These are phyloP conservation scores for Triangularia setosa DNA, from an alignment of 2,329 filamentous ascomycete genomes.

Conservation along the genomic window DNA sequence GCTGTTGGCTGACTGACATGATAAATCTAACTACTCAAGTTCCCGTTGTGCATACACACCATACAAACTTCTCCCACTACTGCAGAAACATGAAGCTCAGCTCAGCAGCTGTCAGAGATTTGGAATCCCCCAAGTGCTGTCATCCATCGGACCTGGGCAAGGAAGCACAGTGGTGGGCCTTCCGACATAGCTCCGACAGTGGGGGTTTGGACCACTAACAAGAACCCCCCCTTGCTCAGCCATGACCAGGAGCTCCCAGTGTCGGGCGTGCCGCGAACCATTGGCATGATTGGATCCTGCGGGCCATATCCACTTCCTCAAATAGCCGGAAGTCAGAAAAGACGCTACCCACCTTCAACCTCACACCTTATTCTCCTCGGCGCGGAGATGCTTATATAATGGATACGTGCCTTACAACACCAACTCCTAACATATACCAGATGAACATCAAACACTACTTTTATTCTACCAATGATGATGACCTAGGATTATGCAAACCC, in stretches of 20 bases:
- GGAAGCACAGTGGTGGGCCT: not conserved
- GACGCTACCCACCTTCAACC: not conserved
- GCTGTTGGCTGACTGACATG: not conserved
- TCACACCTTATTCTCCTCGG: conserved; percentile 4
- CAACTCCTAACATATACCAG: not conserved
- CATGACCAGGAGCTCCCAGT: conserved; percentile 1
- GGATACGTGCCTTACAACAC: not conserved
- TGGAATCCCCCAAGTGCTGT: not conserved
- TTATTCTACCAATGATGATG: conserved; percentile 1
- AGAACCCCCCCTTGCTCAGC: not conserved
- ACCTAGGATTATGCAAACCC: conserved; percentile 1
- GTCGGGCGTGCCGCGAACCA: conserved; percentile 1
- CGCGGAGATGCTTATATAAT: conserved; percentile 9
- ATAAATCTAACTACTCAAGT: not conserved
- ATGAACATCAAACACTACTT: not conserved
- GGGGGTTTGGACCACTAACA: not conserved
- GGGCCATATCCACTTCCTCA: not conserved
- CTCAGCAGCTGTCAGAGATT: not conserved
- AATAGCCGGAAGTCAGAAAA: conserved; percentile 2
- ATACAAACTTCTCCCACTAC: not conserved
- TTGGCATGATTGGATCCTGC: conserved; percentile 6
- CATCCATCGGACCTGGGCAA: not conserved
- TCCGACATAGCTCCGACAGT: conserved; percentile 9
- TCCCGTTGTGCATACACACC: not conserved
- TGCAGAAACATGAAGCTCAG: not conserved